Percentiles rank a stretch among this genome's conserved stretches.
Conservation (phyloP, 2,329 filamentous ascomycete genomes). For the Knoxdaviesia capensis region DNA sequence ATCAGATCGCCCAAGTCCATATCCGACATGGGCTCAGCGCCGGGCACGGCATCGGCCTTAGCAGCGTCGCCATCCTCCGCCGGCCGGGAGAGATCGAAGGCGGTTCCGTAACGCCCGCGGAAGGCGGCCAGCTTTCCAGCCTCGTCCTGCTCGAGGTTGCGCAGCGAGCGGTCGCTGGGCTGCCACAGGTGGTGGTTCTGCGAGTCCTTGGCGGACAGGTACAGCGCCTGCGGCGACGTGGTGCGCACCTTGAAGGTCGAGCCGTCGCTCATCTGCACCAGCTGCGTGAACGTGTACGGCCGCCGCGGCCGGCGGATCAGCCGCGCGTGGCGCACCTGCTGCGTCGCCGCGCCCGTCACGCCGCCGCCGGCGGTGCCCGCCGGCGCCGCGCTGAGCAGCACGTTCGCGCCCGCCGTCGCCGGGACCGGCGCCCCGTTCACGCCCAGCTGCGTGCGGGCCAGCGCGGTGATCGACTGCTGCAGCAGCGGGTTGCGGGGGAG, state of each 20-base stretch:
- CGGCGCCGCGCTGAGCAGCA: slow-evolving; percentile 2
- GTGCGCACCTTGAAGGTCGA: slow-evolving; percentile 65
- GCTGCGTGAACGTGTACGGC: slow-evolving; percentile 93
- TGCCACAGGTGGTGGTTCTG: slow-evolving; percentile 87
- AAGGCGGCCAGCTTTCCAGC: slow-evolving; percentile 78
- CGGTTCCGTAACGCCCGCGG: slow-evolving; percentile 61
- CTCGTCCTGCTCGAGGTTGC: slow-evolving; percentile 88
- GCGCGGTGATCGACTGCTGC: slow-evolving; percentile 1
- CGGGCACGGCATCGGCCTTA: slow-evolving; percentile 9
- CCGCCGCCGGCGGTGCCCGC: slow-evolving; percentile 8
- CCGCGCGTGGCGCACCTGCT: slow-evolving; percentile 58
- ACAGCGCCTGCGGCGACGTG: slow-evolving; percentile 44
- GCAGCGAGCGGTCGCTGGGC: slow-evolving; percentile 57
- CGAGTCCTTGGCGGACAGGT: slow-evolving; percentile 54
- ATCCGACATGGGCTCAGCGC: slow-evolving; percentile 5
- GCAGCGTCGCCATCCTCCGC: slow-evolving; percentile 12
- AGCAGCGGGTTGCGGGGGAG: slow-evolving; percentile 5
- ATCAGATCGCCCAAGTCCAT: slow-evolving; percentile 28
- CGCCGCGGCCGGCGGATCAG: slow-evolving; percentile 75
- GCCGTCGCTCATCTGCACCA: slow-evolving; percentile 82
- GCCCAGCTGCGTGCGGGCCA: too few species aligned
- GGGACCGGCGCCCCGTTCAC: slow-evolving; percentile 6
- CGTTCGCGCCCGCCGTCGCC: slow-evolving; percentile 10
- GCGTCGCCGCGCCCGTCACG: slow-evolving; percentile 8
- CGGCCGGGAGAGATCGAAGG: slow-evolving; percentile 46